Percentiles rank a stretch among this genome's conserved stretches.
Evolutionary conservation across 306 rosid species (phyloP).

Genomic region (Oemleria cerasiformis): DNA sequence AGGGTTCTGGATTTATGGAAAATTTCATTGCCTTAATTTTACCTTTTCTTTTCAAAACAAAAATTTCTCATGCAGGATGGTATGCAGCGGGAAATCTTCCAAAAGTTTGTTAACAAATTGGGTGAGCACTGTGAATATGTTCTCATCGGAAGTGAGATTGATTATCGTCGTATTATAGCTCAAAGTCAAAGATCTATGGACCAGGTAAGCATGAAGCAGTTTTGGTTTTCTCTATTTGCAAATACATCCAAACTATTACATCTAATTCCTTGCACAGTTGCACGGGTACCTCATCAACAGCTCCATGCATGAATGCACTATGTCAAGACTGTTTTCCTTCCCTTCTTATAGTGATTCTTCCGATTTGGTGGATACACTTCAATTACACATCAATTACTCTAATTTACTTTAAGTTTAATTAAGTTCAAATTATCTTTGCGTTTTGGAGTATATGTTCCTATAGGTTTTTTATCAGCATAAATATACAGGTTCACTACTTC

Average conservation of each 20-base stretch:
- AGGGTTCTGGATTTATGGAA: not conserved
- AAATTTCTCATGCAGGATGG: constrained; percentile 60
- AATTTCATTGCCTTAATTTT: not conserved
- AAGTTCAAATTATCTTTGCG: not conserved
- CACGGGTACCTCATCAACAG: not conserved
- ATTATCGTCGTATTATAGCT: constrained; percentile 82
- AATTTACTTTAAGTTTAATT: not conserved
- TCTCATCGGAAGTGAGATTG: constrained; percentile 81
- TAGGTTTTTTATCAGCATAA: constrained; percentile 11
- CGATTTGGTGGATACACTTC: not conserved
- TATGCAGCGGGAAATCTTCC: constrained; percentile 79
- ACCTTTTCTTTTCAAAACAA: not conserved
- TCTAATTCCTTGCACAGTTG: not conserved
- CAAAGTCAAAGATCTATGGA: constrained; percentile 57
- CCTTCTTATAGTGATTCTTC: not conserved
- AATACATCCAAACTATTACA: not conserved
- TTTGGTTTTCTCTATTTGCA: constrained; percentile 17
- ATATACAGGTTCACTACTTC: constrained; percentile 68
- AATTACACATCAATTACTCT: not conserved
- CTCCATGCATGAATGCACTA: not conserved
- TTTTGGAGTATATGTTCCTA: not conserved
- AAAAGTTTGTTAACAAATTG: constrained; percentile 65
- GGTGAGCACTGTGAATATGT: constrained; percentile 68
- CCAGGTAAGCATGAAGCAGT: constrained; percentile 45
- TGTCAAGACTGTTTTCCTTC: not conserved